Evolutionary conservation across 169 alveolate species (phyloP).

Genomic region (Plasmodium fragile): DNA sequence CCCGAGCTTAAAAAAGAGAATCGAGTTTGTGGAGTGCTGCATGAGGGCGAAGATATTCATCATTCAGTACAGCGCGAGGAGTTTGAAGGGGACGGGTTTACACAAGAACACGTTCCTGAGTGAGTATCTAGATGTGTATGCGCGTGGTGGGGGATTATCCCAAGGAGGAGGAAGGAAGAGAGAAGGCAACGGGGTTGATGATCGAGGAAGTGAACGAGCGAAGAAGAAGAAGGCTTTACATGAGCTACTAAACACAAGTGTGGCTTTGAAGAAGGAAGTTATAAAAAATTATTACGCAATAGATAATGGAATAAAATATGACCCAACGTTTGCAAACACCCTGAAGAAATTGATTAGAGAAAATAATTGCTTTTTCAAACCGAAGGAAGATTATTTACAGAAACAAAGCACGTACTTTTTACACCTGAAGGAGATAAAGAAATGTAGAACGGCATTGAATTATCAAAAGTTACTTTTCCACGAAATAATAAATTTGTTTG

Average conservation of each 20-base stretch:
- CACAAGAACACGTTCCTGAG: background rate
- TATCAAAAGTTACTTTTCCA: constrained; percentile 36
- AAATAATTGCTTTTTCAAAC: constrained; percentile 43
- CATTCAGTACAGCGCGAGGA: constrained; percentile 5
- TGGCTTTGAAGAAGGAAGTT: constrained; percentile 19
- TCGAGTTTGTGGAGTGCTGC: constrained; percentile 47
- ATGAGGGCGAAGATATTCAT: constrained; percentile 50
- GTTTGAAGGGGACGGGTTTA: constrained; percentile 15
- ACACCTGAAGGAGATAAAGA: constrained; percentile 52
- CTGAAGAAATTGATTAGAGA: background rate
- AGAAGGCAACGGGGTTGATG: background rate
- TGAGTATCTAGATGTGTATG: constrained; percentile 9
- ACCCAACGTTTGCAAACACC: background rate
- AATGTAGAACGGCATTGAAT: constrained; percentile 11
- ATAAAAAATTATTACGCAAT: constrained; percentile 33
- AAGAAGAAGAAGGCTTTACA: constrained; percentile 6
- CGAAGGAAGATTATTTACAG: constrained; percentile 17
- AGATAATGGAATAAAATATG: constrained; percentile 36
- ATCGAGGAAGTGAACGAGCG: background rate
- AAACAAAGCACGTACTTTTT: constrained; percentile 25
- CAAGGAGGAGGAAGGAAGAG: background rate
- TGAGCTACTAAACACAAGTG: constrained; percentile 36
- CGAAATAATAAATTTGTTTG: constrained; percentile 59
- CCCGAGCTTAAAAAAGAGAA: constrained; percentile 66
- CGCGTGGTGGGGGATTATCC: background rate